Percentiles rank a stretch among this genome's conserved stretches.
Evolutionary conservation across 805 yeast species (phyloP).

Genomic region (Yarrowia sp.): DNA sequence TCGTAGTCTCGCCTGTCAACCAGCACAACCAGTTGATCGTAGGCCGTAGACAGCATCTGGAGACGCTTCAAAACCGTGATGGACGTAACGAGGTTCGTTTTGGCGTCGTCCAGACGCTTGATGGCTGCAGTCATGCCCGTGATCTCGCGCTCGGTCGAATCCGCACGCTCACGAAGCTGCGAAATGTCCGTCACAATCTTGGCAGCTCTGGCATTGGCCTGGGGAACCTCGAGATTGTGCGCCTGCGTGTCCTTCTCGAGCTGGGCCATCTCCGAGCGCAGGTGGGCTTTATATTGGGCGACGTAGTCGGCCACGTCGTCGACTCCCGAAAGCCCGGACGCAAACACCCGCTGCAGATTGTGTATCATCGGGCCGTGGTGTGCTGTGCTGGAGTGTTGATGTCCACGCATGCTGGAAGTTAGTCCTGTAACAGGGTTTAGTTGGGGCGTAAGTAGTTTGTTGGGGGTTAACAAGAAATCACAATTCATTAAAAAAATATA

Average conservation of each 20-base stretch:
- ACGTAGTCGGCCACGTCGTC: slow-evolving; percentile 52
- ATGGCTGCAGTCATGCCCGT: slow-evolving; percentile 72
- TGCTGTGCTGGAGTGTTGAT: too few relatives aligned
- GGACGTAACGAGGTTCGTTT: slow-evolving; percentile 75
- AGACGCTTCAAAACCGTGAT: slow-evolving; percentile 85
- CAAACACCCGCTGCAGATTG: slow-evolving; percentile 24
- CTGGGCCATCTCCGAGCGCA: slow-evolving; percentile 42
- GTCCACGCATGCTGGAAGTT: too few relatives aligned
- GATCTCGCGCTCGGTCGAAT: slow-evolving; percentile 59
- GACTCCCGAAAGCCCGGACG: slow-evolving; percentile 47
- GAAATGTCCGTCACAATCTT: slow-evolving; percentile 46
- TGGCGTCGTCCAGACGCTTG: slow-evolving; percentile 73
- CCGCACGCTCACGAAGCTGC: slow-evolving; percentile 50
- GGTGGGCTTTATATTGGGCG: slow-evolving; percentile 48
- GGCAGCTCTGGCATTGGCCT: slow-evolving; percentile 39
- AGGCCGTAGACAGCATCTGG: slow-evolving; percentile 79
- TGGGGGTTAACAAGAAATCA: too few relatives aligned
- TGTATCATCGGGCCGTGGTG: slow-evolving; percentile 20
- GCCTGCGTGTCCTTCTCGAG: slow-evolving; percentile 39
- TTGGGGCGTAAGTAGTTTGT: too few relatives aligned
- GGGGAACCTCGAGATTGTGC: slow-evolving; percentile 32
- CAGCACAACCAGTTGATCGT: slow-evolving; percentile 54
- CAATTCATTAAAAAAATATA: too few relatives aligned
- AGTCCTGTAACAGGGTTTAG: too few relatives aligned
- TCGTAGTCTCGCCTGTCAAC: slow-evolving; percentile 47